Evolutionary conservation across 345 rosid species (phyloP), one percentile per base, ranked within the genome.

Genomic region (Psidium friedrichsthalianum): DNA sequence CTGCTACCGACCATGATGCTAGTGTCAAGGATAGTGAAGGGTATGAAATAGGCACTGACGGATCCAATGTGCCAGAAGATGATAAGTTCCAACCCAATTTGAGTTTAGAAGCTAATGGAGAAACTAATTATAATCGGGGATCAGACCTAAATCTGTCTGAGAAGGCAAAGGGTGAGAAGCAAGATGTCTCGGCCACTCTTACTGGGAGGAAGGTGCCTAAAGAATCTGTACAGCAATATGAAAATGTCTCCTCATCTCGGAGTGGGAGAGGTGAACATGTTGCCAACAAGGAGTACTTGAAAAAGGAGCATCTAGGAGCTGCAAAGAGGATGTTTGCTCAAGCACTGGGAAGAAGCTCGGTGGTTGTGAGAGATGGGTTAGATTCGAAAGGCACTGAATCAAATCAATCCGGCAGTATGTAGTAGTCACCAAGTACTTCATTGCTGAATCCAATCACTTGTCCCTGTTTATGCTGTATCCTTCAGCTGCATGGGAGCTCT

Each of bases 311-410:
- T 18, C 21, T 90, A 64, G 95, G 93, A 55, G 95, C 95, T 57
- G 94, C 95, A 85, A 93, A 88, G 92, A 89, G 96, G 89, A 89
- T 94, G 91, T 91, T 94, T 88, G 94, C 94, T 83, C 87, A 92
- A 85, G 96, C 94, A 53, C 83, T 94, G 85, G 96, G 96, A 84
- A 88, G 89, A 56, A 93, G 86, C 54, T 25, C 85, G 3, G 47
- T 51, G 36, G 52, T 89, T 15, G 57, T 86, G 56, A 91, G 82
- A 86, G 89, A 89, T 84, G 89, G 89, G 57, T 47, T 58, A 82
- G 87, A 53, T 61, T 56, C 86, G 14, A 92, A 86, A 86, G 57
- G 83, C 44, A 59, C 82, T 47, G 90, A 85, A 52, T 87, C 61
- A 84, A 91, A 89, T 88, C 85, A 87, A 85, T 51, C 12, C 22